Evolutionary conservation across 306 rosid species (phyloP).

Genomic region (Begonia masoniana): DNA sequence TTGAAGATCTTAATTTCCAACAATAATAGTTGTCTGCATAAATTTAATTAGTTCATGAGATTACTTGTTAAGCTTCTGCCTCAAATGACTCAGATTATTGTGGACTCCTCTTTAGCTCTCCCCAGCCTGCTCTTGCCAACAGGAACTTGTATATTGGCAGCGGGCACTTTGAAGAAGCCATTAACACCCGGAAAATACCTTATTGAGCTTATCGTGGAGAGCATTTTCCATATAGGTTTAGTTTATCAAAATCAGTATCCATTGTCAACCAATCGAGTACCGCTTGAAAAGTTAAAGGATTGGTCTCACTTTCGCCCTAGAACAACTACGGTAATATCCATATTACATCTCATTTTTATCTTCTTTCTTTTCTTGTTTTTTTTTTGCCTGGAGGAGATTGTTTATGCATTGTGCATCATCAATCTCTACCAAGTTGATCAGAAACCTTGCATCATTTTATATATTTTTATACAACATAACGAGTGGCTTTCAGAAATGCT

Average conservation of each 20-base stretch:
- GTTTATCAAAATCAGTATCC: conserved; percentile 65
- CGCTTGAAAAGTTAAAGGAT: conserved; percentile 53
- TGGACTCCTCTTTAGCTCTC: conserved; percentile 45
- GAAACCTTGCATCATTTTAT: no score
- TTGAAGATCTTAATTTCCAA: no score
- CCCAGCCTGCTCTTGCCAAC: conserved; percentile 33
- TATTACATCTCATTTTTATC: conserved; percentile 7
- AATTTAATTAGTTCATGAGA: no score
- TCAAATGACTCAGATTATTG: conserved; percentile 38
- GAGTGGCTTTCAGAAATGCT: no score
- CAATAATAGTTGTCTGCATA: no score
- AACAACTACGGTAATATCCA: conserved; percentile 62
- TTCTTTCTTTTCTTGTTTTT: background rate
- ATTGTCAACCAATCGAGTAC: conserved; percentile 52
- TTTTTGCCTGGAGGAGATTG: no score
- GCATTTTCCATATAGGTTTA: conserved; percentile 56
- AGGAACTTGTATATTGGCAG: conserved; percentile 77
- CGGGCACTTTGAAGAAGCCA: conserved; percentile 46
- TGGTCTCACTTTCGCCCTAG: conserved; percentile 66
- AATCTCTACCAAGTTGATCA: no score
- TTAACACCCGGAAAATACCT: conserved; percentile 29
- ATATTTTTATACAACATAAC: no score
- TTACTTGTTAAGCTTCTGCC: background rate
- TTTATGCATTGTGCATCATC: no score
- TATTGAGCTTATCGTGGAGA: conserved; percentile 61